Conservation (phyloP, 306 rosid genomes). For the Oxytropis ochrocephala region DNA sequence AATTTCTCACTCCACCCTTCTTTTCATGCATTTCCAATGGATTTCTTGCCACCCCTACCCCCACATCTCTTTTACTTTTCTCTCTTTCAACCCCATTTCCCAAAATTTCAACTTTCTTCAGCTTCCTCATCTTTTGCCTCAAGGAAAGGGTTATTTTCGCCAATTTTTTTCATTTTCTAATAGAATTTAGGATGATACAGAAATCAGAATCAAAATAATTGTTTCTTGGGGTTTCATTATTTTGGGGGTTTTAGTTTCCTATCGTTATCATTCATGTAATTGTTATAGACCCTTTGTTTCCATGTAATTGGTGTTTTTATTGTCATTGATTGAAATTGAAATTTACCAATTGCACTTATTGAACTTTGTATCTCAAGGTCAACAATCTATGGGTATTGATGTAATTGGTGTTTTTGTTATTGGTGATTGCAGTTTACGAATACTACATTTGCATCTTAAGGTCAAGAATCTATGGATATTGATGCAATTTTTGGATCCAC, state of each 20-base stretch:
- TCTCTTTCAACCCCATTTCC: background rate
- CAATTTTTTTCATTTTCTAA: background rate
- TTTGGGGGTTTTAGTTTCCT: background rate
- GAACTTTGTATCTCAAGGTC: slow-evolving; percentile 12
- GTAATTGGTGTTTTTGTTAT: background rate
- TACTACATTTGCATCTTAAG: slow-evolving; percentile 9
- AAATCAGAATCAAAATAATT: background rate
- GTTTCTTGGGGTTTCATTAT: background rate
- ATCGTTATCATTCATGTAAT: background rate
- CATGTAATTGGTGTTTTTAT: background rate
- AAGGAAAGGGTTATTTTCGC: background rate
- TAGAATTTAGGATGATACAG: background rate
- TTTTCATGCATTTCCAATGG: background rate
- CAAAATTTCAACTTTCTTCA: background rate
- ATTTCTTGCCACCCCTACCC: background rate
- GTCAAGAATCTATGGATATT: slow-evolving; percentile 43
- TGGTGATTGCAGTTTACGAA: background rate
- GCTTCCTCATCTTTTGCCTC: background rate
- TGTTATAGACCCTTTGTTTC: background rate
- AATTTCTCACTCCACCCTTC: background rate
- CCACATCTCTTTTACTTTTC: background rate
- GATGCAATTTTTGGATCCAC: slow-evolving; percentile 49
- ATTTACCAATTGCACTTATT: background rate
- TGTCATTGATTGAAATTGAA: background rate
- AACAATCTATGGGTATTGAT: slow-evolving; percentile 44